phyloP scores from a whole-genome alignment of 208 protist genomes.

The Leishmania mexicana region DNA sequence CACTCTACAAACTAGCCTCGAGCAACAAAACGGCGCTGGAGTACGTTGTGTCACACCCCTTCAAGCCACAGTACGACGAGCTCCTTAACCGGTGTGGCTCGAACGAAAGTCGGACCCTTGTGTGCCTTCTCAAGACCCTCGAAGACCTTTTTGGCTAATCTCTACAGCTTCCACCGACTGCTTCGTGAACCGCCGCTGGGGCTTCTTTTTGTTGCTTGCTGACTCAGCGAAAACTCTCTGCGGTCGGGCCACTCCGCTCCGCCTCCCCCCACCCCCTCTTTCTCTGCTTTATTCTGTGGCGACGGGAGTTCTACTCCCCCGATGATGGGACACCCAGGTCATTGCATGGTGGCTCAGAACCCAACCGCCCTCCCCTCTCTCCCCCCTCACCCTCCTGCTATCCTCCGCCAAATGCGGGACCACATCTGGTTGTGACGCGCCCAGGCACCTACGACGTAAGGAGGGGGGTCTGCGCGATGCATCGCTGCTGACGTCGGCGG shows the following conservation, averaged over 20 bases:
- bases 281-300: not conserved
- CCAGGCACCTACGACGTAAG: not conserved
- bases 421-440: not conserved
- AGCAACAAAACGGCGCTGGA: constrained; percentile 40
- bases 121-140: constrained; percentile 68
- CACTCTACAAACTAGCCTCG: constrained; percentile 60
- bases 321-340: not conserved
- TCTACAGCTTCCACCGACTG: not conserved
- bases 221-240: not conserved
- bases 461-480: no score
- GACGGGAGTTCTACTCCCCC: no score
- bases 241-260: not conserved
- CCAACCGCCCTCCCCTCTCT: no score
- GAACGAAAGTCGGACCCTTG: constrained; percentile 65
- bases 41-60: constrained; percentile 37
- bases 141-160: constrained; percentile 38
- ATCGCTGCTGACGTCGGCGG: not conserved
- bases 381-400: not conserved
- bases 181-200: not conserved
- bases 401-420: not conserved
- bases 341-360: not conserved
- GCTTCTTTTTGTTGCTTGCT: not conserved
- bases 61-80: constrained; percentile 40
- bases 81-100: constrained; percentile 46
- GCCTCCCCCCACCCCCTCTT: not conserved